Conservation (phyloP, 2,329 filamentous ascomycete species). For the Ophiostoma quercus region DNA sequence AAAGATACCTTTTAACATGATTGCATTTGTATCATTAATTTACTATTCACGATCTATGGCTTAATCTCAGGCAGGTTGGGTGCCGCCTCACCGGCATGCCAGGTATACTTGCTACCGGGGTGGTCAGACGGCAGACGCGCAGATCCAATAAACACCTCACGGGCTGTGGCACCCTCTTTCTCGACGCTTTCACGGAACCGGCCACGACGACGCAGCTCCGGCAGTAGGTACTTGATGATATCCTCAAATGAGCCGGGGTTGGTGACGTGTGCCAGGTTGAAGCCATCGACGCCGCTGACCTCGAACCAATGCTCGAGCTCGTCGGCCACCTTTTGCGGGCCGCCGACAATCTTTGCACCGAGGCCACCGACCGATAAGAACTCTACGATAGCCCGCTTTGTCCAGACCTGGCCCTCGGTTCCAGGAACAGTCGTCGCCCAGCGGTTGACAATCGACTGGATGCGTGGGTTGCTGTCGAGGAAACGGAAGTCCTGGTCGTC, state of each 20-base stretch:
- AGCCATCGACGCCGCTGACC: slow-evolving; percentile 67
- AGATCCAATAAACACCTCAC: slow-evolving; percentile 23
- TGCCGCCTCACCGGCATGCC: slow-evolving; percentile 17
- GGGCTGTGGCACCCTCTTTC: slow-evolving; percentile 21
- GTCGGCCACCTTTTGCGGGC: slow-evolving; percentile 59
- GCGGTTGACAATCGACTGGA: slow-evolving; percentile 20
- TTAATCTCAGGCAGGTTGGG: slow-evolving; percentile 16
- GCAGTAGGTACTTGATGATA: slow-evolving; percentile 57
- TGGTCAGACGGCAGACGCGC: slow-evolving; percentile 6
- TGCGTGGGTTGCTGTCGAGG: slow-evolving; percentile 16
- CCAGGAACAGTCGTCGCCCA: slow-evolving; percentile 23
- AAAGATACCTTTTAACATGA: too few species aligned
- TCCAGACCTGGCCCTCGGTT: slow-evolving; percentile 24
- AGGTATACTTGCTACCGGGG: slow-evolving; percentile 19
- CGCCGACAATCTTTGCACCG: slow-evolving; percentile 49
- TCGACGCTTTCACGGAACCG: slow-evolving; percentile 17
- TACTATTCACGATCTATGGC: neutral
- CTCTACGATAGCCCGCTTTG: slow-evolving; percentile 26
- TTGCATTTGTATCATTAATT: too few species aligned
- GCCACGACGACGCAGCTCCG: slow-evolving; percentile 55
- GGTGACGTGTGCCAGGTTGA: slow-evolving; percentile 53
- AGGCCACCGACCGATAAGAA: slow-evolving; percentile 28
- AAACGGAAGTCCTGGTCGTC: slow-evolving; percentile 35
- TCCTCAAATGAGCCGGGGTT: slow-evolving; percentile 60
- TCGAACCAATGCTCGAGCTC: slow-evolving; percentile 61